Percentiles rank a stretch among this genome's conserved stretches.
phyloP scores from a whole-genome alignment of 2,329 filamentous ascomycete species.

The Pseudocercospora vitis region DNA sequence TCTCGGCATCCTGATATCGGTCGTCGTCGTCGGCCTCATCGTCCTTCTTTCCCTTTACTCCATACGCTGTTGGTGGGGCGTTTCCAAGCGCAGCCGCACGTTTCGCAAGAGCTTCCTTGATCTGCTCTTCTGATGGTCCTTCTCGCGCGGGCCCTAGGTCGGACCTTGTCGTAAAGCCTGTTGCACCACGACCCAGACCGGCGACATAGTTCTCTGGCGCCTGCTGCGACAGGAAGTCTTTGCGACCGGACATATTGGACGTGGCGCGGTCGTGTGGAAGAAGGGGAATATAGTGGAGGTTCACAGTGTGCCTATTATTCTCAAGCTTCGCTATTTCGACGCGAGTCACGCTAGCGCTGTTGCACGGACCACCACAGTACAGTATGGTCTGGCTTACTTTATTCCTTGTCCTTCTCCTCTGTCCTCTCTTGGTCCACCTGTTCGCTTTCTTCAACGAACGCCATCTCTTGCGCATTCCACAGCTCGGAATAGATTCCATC shows the following conservation, averaged over 20 bases:
- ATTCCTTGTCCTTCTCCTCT: slow-evolving; percentile 12
- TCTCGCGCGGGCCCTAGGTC: slow-evolving; percentile 93
- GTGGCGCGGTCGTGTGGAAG: neutral
- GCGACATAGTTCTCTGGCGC: slow-evolving; percentile 70
- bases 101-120: slow-evolving; percentile 95
- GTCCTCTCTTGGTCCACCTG: slow-evolving; percentile 9
- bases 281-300: neutral
- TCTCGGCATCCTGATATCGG: slow-evolving; percentile 92
- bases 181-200: slow-evolving; percentile 94
- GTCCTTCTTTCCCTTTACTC: slow-evolving; percentile 66
- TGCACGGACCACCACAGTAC: too few species aligned
- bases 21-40: slow-evolving; percentile 74
- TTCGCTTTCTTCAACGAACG: slow-evolving; percentile 38
- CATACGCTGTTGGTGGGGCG: slow-evolving; percentile 71
- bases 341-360: neutral
- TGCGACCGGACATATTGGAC: slow-evolving; percentile 59
- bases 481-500: slow-evolving; percentile 83
- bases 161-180: slow-evolving; percentile 94
- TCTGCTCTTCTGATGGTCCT: slow-evolving; percentile 95
- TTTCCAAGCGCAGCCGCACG: slow-evolving; percentile 79
- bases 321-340: neutral
- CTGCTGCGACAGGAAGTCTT: slow-evolving; percentile 87
- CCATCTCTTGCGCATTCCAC: slow-evolving; percentile 64
- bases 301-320: too few species aligned
- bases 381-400: neutral